Evolutionary conservation across 2,329 filamentous ascomycete species (phyloP), one percentile per base, ranked within the genome.

Genomic region (Penicillium brevicompactum): DNA sequence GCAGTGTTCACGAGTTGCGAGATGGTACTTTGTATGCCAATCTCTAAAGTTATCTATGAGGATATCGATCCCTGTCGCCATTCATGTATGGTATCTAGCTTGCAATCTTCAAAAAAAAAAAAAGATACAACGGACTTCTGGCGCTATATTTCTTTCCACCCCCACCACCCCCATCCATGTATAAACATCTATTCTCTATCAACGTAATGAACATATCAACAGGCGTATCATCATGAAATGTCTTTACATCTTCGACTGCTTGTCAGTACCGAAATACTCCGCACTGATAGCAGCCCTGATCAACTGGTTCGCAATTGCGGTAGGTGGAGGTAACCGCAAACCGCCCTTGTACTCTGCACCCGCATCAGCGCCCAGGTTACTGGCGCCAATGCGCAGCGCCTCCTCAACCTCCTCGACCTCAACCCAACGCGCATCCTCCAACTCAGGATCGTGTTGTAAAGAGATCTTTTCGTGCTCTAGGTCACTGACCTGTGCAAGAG

Each of bases 391-490:
- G 53, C 76, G 75, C 69, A 97, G 74, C 1, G 91, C 93, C 67
- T 88, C 84, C 67, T 86, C 80, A 2, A 96, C 85, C 74, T 96
- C 92, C 1, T 91, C 91, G 32, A 95, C 77, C 0, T 83, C 76
- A 67, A 93, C 93, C 94, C 94, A 99, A 72, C 86, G 88, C 3
- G 94, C 94, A 74, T 89, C 85, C 70, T 96, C 91, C 59, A 99
- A 74, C 78, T 99, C 94, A 0, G 91, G 90, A 71, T 99, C 94
- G 72, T 97, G 89, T 13, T 89, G 87, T 3, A 99, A 77, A 66
- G 87, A 84, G 49, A 99, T 92, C 31, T 76, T 83, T 80, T 99
- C 94, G 24, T 91, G 91, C 7, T 82, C 84, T 0, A 90, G 89
- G 18, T 90, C 78, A 2, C 92, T 91, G 50, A 75, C 76, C 78